Base-by-base conservation (phyloP, 306 rosid genomes). In the Cicer judaicum region DNA sequence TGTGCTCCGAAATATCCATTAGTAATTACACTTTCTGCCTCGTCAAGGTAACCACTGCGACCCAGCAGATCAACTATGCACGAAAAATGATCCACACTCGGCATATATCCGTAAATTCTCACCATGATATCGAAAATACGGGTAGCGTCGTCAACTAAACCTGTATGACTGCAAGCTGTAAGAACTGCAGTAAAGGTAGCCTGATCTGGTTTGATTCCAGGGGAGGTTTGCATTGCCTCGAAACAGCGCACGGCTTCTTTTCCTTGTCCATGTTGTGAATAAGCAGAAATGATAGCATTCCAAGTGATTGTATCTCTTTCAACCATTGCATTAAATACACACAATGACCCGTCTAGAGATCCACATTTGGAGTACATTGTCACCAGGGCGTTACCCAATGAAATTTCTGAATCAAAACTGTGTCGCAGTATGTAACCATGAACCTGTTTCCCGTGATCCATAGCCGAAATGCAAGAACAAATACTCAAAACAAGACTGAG, bases 361-460 rank as follows among this genome's bases (percentile, higher is more conserved):
- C 98, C 98, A 41, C 94, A 88, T 80, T 90, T 90, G 44, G 93
- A 84, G 75, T 90, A 92, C 96, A 87, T 84, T 10, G 92, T 78
- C 53, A 90, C 74, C 49, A 92, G 86, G 42, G 91, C 83, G 65
- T 90, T 92, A 12, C 89, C 81, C 70, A 92, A 59, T 56, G 86
- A 80, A 36, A 70, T 76, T 68, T 86, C 87, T 62, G 83, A 75
- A 73, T 74, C 79, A 68, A 80, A 81, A 42, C 84, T 81, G 13
- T 70, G 81, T 38, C 83, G 82, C 34, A 87, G 59, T 72, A 83
- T 78, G 81, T 88, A 84, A 76, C 89, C 82, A 50, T 92, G 98
- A 80, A 89, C 83, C 66, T 86, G 90, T 86, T 89, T 85, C 49
- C 98, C 98, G 34, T 73, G 76, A 79, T 68, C 79, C 78, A 89